These are phyloP conservation scores for Suillus weaverae DNA, from an alignment of 768 basidiomycete species.

Conservation along the genomic window DNA sequence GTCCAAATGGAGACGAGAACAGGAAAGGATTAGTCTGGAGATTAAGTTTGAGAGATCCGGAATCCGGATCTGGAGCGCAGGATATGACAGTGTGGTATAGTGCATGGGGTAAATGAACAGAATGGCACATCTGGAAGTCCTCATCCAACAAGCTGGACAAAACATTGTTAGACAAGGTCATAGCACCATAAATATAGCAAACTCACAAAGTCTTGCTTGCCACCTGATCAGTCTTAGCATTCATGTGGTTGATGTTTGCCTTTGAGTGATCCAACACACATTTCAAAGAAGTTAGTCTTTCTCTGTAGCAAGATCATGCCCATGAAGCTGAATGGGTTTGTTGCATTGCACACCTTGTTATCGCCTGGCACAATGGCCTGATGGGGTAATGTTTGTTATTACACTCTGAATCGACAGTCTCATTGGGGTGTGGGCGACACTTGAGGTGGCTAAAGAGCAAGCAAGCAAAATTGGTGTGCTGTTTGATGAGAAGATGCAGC, in stretches of 20 bases:
- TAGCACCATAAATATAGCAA: background rate
- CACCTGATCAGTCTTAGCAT: constrained; percentile 23
- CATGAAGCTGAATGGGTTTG: constrained; percentile 94
- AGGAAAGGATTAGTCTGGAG: too few relatives aligned
- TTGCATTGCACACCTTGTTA: constrained; percentile 68
- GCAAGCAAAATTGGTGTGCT: constrained; percentile 96
- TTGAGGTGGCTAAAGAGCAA: constrained; percentile 82
- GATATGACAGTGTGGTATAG: too few relatives aligned
- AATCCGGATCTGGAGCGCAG: too few relatives aligned
- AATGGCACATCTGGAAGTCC: constrained; percentile 34
- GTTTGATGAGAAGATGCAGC: constrained; percentile 95
- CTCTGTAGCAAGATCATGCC: constrained; percentile 94
- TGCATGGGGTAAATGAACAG: background rate
- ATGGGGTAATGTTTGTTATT: constrained; percentile 51
- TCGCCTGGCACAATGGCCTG: constrained; percentile 86
- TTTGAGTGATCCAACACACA: constrained; percentile 84
- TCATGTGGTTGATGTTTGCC: constrained; percentile 52
- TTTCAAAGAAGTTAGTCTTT: constrained; percentile 97
- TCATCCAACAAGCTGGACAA: constrained; percentile 38
- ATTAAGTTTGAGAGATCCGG: too few relatives aligned
- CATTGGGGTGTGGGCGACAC: constrained; percentile 79
- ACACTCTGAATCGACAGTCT: constrained; percentile 48
- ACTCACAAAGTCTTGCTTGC: constrained; percentile 41
- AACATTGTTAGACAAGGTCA: background rate
- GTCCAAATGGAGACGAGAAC: too few relatives aligned